Conservation (phyloP, 768 basidiomycete species). For the Amanita pallidorosea region DNA sequence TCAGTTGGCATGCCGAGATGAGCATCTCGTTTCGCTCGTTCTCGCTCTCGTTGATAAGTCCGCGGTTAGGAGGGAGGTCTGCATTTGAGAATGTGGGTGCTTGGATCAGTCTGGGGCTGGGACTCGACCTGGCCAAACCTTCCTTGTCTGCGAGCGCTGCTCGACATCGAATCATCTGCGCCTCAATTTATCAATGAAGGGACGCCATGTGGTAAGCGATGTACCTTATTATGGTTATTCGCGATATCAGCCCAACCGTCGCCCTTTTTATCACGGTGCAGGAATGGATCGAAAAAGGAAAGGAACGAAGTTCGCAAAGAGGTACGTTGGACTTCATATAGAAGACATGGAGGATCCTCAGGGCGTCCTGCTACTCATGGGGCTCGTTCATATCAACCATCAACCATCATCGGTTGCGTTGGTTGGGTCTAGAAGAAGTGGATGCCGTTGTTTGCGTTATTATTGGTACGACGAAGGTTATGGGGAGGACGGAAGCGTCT, state of each 20-base stretch:
- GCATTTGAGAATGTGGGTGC: too few species aligned
- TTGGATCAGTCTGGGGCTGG: too few species aligned
- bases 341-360: constrained; percentile 3
- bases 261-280: not conserved
- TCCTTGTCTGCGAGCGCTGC: not conserved
- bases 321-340: not conserved
- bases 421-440: not conserved
- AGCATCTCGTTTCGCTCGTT: not conserved
- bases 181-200: constrained; percentile 5
- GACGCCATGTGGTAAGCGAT: not conserved
- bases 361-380: constrained; percentile 2
- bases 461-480: not conserved
- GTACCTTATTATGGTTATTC: not conserved
- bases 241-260: not conserved
- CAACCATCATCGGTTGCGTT: not conserved
- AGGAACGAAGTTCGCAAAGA: not conserved
- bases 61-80: too few species aligned
- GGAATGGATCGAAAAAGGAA: not conserved
- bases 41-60: too few species aligned
- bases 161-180: not conserved
- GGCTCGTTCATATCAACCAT: not conserved
- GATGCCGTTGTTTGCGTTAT: not conserved
- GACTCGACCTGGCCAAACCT: not conserved
- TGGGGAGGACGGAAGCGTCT: not conserved
- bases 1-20: not conserved